A percentile compares a stretch with the other conserved stretches of the same genome.
Evolutionary conservation across 257 asterid species (phyloP).

Genomic region (Solanum chiquidenum): DNA sequence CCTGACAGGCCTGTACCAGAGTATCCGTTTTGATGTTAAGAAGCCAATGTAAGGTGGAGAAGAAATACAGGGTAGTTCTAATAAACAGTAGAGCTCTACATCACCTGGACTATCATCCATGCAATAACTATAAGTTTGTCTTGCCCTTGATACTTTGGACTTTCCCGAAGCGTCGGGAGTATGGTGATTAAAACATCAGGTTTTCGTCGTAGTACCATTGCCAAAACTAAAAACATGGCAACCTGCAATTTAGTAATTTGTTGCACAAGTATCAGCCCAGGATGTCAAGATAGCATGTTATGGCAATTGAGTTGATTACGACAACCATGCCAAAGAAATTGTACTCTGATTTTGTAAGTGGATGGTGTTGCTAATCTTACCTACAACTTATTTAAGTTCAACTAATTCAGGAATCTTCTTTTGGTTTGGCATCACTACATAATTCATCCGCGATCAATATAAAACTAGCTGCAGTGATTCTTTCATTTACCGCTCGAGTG

Average conservation of each 20-base stretch:
- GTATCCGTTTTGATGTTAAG: conserved; percentile 1
- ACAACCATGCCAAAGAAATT: background rate
- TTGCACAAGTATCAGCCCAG: background rate
- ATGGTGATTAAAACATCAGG: conserved; percentile 51
- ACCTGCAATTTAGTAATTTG: conserved; percentile 38
- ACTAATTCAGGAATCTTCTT: background rate
- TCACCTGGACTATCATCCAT: conserved; percentile 79
- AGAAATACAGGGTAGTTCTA: background rate
- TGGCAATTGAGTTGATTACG: background rate
- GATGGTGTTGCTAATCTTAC: background rate
- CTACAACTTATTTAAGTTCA: background rate
- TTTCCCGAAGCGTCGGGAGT: conserved; percentile 46
- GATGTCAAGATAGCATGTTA: background rate
- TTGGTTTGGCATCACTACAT: background rate
- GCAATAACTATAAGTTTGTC: conserved; percentile 54
- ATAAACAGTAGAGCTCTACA: background rate
- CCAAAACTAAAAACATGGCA: conserved; percentile 54
- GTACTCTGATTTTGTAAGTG: background rate
- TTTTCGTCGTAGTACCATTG: conserved; percentile 69
- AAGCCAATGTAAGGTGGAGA: background rate
- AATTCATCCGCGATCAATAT: background rate
- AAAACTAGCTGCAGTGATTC: background rate
- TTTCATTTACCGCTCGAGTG: background rate
- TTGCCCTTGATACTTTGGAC: conserved; percentile 68
- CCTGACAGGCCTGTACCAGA: conserved; percentile 51